Conservation (phyloP, 225 moss, liverwort and hornwort genomes). For the Rhytidiadelphus loreus region DNA sequence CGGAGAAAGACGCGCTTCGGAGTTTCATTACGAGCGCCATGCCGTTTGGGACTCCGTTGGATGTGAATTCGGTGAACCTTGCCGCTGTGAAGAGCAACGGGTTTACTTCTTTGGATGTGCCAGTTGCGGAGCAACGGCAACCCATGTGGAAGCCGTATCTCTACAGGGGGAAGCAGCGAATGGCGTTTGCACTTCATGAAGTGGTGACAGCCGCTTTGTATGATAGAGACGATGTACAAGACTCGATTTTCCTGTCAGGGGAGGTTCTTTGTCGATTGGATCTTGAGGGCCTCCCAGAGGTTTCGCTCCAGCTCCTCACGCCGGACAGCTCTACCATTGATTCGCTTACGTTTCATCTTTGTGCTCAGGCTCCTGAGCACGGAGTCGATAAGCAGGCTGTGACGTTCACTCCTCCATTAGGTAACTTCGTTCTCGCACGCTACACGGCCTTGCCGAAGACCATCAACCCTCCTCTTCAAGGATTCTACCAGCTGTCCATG, state of each 20-base stretch:
- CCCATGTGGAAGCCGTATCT: constrained; percentile 98
- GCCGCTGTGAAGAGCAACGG: constrained; percentile 71
- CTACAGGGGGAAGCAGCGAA: constrained; percentile 79
- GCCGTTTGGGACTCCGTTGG: constrained; percentile 88
- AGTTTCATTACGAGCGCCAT: constrained; percentile 82
- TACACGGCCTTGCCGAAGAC: constrained; percentile 61
- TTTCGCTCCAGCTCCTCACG: constrained; percentile 69
- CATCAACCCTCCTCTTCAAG: constrained; percentile 71
- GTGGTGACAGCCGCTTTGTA: constrained; percentile 88
- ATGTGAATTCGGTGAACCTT: constrained; percentile 70
- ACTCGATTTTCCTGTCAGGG: constrained; percentile 67
- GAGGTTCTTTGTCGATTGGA: constrained; percentile 89
- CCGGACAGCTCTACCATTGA: constrained; percentile 45
- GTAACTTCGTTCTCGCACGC: constrained; percentile 77
- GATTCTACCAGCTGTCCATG: constrained; percentile 97
- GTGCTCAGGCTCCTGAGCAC: constrained; percentile 76
- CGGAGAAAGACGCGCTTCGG: constrained; percentile 83
- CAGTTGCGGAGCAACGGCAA: constrained; percentile 74
- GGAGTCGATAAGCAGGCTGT: constrained; percentile 55
- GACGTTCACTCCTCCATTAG: constrained; percentile 85
- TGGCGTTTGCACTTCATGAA: constrained; percentile 82
- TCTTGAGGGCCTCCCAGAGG: constrained; percentile 90
- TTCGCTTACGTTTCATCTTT: constrained; percentile 76
- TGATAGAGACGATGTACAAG: constrained; percentile 81
- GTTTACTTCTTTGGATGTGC: constrained; percentile 65